phyloP scores from a whole-genome alignment of 2,329 filamentous ascomycete genomes.

The Tolypocladium pustulatum region DNA sequence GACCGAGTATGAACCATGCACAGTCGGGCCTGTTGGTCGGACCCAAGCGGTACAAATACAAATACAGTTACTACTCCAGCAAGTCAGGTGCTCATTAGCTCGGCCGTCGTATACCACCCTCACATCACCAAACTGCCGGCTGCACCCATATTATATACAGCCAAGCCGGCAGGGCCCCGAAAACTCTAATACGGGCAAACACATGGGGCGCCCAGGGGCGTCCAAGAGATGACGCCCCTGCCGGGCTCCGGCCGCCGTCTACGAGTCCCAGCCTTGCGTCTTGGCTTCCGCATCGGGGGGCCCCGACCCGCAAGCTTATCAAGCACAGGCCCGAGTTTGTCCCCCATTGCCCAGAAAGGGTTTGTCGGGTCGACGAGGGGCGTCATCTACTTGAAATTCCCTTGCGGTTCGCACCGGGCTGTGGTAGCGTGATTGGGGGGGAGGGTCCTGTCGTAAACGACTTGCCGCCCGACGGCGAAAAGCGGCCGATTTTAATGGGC shows the following conservation, averaged over 20 bases:
- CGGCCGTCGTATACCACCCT: background rate
- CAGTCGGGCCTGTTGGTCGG: background rate
- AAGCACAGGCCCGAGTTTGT: background rate
- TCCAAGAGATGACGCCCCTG: background rate
- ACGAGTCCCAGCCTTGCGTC: background rate
- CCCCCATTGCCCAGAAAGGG: background rate
- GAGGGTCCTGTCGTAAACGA: background rate
- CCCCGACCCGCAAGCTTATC: background rate
- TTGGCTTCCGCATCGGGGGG: background rate
- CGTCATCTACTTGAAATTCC: background rate
- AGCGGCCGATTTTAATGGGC: background rate
- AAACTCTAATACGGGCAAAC: background rate
- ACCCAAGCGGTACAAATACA: background rate
- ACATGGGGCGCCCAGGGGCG: background rate
- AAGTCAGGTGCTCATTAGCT: background rate
- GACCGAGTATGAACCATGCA: background rate
- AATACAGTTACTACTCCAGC: background rate
- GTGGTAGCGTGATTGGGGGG: background rate
- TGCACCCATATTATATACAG: background rate
- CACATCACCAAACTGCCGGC: background rate
- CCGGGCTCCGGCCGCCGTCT: too few species aligned
- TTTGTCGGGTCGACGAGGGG: background rate
- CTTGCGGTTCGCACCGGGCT: background rate
- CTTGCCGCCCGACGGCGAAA: background rate
- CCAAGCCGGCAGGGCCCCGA: background rate